These are phyloP conservation scores for Aechmea fasciata DNA, from an alignment of 176 grass and related monocot genomes.

Conservation along the genomic window DNA sequence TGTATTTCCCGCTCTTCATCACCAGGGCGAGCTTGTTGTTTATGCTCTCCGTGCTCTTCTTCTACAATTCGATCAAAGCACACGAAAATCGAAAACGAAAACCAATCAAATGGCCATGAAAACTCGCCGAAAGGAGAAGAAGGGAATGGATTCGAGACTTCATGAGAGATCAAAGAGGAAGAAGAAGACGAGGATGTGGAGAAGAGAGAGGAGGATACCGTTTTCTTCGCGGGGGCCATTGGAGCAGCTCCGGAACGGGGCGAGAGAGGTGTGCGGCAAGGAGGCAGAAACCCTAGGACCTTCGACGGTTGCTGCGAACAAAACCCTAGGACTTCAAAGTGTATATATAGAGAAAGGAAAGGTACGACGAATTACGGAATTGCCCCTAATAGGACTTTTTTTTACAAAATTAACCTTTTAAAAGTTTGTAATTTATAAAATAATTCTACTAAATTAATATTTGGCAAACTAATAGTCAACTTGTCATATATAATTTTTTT, in stretches of 20 bases:
- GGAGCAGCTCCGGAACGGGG: conserved; percentile 13
- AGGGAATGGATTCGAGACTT: background rate
- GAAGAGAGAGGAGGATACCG: conserved; percentile 34
- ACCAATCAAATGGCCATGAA: conserved; percentile 1
- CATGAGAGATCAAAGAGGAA: background rate
- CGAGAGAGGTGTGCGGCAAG: background rate
- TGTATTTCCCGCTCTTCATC: conserved; percentile 99
- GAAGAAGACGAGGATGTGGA: background rate
- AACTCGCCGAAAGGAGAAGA: background rate
- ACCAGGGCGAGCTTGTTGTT: conserved; percentile 93
- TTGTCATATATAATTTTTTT: too few species aligned
- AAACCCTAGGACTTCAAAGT: conserved; percentile 23
- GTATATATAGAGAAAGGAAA: conserved; percentile 8
- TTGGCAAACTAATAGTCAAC: too few species aligned
- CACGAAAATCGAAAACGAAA: background rate
- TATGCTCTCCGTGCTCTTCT: conserved; percentile 92
- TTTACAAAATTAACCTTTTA: too few species aligned
- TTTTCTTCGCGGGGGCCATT: conserved; percentile 92
- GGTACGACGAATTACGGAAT: background rate
- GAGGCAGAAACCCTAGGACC: background rate
- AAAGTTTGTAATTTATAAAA: too few species aligned
- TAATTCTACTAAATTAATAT: too few species aligned
- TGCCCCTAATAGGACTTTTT: too few species aligned
- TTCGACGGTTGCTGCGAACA: conserved; percentile 16
- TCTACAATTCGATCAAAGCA: conserved; percentile 47